Conservation (phyloP, 148 eudicot genomes). For the Camellia granthamiana region DNA sequence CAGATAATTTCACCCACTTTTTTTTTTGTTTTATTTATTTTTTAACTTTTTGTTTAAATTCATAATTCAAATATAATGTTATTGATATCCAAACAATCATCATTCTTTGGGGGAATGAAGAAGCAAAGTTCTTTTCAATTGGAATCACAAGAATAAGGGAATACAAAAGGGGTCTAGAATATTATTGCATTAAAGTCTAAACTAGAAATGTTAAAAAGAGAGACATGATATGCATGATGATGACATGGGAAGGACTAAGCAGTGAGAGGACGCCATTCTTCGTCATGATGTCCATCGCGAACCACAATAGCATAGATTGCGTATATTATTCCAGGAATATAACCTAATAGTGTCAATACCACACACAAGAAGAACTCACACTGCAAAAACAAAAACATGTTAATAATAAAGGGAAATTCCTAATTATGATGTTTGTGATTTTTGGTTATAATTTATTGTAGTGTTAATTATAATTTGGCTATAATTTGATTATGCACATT, state of each 20-base stretch:
- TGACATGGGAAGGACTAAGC: neutral
- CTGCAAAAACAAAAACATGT: slow-evolving; percentile 21
- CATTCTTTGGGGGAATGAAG: neutral
- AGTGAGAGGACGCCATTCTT: slow-evolving; percentile 14
- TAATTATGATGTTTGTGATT: too few relatives aligned
- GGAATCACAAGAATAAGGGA: neutral
- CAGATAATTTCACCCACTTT: too few relatives aligned
- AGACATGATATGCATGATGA: neutral
- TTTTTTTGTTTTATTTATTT: too few relatives aligned
- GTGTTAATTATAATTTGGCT: too few relatives aligned
- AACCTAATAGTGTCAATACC: slow-evolving; percentile 36
- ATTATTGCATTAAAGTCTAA: neutral
- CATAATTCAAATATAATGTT: too few relatives aligned
- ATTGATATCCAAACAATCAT: too few relatives aligned
- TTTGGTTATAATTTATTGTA: too few relatives aligned
- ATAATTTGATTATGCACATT: too few relatives aligned
- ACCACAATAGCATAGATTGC: slow-evolving; percentile 41
- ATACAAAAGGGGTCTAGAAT: neutral
- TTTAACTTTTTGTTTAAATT: too few relatives aligned
- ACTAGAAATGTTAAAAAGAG: neutral
- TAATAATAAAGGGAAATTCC: neutral
- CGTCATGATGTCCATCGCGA: slow-evolving; percentile 16
- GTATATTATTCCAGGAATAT: slow-evolving; percentile 43
- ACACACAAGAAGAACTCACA: slow-evolving; percentile 37
- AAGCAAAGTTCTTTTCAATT: neutral